phyloP scores from a whole-genome alignment of 495 filamentous ascomycete species.

The Penicillium odoratum region DNA sequence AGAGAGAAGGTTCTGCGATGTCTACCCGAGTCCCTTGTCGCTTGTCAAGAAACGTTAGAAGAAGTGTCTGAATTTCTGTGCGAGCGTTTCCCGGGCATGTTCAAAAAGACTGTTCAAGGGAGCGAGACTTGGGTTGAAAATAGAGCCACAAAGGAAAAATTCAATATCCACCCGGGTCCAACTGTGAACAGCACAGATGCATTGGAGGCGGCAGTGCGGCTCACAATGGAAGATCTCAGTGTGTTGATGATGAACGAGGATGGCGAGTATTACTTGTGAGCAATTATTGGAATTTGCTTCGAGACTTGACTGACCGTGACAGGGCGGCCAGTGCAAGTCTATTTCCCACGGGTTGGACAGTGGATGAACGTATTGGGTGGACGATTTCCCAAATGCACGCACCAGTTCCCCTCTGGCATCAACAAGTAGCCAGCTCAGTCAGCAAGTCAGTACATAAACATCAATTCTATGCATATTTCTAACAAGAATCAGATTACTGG shows the following conservation, averaged over 20 bases:
- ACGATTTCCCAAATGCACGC: constrained; percentile 53
- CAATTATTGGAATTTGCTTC: neutral
- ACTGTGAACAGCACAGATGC: constrained; percentile 39
- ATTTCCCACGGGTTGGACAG: constrained; percentile 58
- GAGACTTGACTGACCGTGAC: neutral
- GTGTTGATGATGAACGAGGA: constrained; percentile 52
- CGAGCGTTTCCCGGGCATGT: constrained; percentile 47
- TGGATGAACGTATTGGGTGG: constrained; percentile 55
- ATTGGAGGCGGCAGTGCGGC: constrained; percentile 55
- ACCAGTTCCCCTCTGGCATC: constrained; percentile 55
- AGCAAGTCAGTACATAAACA: constrained; percentile 44
- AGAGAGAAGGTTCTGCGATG: constrained; percentile 48
- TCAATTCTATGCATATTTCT: neutral
- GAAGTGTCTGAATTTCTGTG: constrained; percentile 53
- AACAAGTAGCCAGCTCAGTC: constrained; percentile 50
- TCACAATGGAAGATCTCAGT: constrained; percentile 60
- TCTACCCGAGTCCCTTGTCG: constrained; percentile 49
- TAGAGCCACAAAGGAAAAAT: constrained; percentile 50
- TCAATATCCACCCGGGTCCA: constrained; percentile 29
- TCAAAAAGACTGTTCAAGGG: constrained; percentile 35
- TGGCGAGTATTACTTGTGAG: constrained; percentile 52
- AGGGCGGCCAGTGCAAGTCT: constrained; percentile 58
- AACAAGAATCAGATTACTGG: constrained; percentile 42
- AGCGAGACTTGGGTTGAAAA: constrained; percentile 43
- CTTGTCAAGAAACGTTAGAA: constrained; percentile 52